Base-by-base conservation (phyloP, 345 rosid genomes). In the Anastatica hierochuntica region DNA sequence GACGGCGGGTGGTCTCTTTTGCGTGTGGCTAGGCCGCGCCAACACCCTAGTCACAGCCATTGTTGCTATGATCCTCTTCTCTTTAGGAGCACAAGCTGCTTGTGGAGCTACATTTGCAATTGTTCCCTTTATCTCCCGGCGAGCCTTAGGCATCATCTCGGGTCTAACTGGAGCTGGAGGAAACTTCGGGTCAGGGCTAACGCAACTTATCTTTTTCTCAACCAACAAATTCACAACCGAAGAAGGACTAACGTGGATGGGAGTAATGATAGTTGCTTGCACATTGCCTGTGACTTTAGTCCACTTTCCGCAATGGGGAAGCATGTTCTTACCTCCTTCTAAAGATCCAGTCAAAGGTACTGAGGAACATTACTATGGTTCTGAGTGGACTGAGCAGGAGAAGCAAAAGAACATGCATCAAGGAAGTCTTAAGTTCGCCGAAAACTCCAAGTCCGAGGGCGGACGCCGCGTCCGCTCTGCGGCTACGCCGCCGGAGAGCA, bases 291-390 rank as follows among this genome's bases (percentile, higher is more conserved):
- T 75, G 42, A n/a, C 71, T 0, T 31, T 67, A 1, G 53, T 82
- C 24, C 80, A 79, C 60, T 79, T 79, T 37, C 82, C 79, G 3
- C 81, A 82, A 16, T 79, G 89, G 85, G 79, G 81, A 15, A 77
- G 83, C 59, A 82, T 82, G 83, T 73, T 82, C 3, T 67, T 77
- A 13, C 67, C 76, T 14, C 74, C 84, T 0, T 53, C 73, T 1
- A 68, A 49, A 52, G 72, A 77, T 34, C 46, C 31, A 2, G 75
- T 70, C 36, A 77, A 62, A 56, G 60, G 71, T 6, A 72, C 63
- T 5, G 88, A 66, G 23, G 88, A 75, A 54, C 65, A 66, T 3
- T 82, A 79, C 45, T 81, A 79, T 46, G 77, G 19, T 23, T 49
- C 59, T 0, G 81, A 81, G 62, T 81, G 84, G 83, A 56, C 42